Evolutionary conservation across 345 rosid genomes (phyloP).

Genomic region (Dovyalis caffra): DNA sequence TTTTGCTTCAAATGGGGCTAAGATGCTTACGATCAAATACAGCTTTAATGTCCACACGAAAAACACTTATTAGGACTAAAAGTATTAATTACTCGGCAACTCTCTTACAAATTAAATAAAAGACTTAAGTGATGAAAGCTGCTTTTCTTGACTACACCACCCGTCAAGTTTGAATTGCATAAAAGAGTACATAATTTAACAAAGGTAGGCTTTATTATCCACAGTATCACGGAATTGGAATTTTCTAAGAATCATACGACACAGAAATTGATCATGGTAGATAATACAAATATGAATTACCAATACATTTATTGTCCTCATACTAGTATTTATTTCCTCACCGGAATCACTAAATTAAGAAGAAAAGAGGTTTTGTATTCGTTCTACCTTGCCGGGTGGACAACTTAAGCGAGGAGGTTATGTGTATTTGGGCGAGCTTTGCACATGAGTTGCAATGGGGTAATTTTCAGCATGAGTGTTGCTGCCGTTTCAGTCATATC

Average conservation of each 20-base stretch:
- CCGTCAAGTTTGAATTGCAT: too few relatives aligned
- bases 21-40: too few relatives aligned
- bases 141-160: too few relatives aligned
- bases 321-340: not conserved
- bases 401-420: not conserved
- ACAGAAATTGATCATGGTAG: not conserved
- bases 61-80: too few relatives aligned
- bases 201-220: too few relatives aligned
- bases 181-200: too few relatives aligned
- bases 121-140: too few relatives aligned
- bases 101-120: too few relatives aligned
- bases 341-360: not conserved
- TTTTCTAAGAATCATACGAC: not conserved
- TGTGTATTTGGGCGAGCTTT: not conserved
- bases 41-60: too few relatives aligned
- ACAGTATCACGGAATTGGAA: too few relatives aligned
- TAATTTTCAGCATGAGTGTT: not conserved
- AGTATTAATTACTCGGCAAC: too few relatives aligned
- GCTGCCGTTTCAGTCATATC: slow-evolving; percentile 26
- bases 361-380: not conserved
- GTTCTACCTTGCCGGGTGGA: not conserved
- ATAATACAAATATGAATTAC: not conserved
- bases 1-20: too few relatives aligned
- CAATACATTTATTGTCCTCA: not conserved
- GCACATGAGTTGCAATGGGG: slow-evolving; percentile 12